phyloP scores from a whole-genome alignment of 2,329 filamentous ascomycete species.

The Coniochaeta sp. region DNA sequence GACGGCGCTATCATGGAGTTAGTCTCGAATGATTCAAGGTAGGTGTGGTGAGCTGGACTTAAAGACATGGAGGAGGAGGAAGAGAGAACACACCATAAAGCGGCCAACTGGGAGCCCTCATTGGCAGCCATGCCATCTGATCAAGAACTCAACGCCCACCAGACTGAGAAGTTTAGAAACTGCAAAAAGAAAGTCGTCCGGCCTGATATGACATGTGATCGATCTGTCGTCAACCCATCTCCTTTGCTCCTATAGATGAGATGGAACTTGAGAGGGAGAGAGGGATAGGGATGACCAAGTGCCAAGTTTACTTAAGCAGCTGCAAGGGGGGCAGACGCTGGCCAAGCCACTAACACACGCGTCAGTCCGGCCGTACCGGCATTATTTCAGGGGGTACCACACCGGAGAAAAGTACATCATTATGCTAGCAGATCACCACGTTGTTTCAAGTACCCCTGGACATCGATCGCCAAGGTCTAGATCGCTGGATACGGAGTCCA shows the following conservation, averaged over 20 bases:
- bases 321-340: no score
- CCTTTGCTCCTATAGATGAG: not conserved
- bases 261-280: not conserved
- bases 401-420: not conserved
- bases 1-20: slow-evolving; percentile 27
- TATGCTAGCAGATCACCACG: not conserved
- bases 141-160: not conserved
- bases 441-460: not conserved
- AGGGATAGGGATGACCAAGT: not conserved
- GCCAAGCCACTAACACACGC: not conserved
- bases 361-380: not conserved
- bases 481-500: not conserved
- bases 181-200: not conserved
- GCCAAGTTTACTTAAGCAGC: not conserved
- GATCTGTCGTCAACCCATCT: not conserved
- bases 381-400: no score
- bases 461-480: not conserved
- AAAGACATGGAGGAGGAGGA: not conserved
- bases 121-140: not conserved
- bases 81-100: not conserved
- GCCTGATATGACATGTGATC: not conserved
- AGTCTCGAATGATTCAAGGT: not conserved
- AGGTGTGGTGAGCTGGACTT: not conserved
- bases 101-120: not conserved
- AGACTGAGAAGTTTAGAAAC: not conserved